A percentile compares a stretch with the other conserved stretches of the same genome.
phyloP scores from a whole-genome alignment of 106 monocot genomes.

The Triglochin maritima region DNA sequence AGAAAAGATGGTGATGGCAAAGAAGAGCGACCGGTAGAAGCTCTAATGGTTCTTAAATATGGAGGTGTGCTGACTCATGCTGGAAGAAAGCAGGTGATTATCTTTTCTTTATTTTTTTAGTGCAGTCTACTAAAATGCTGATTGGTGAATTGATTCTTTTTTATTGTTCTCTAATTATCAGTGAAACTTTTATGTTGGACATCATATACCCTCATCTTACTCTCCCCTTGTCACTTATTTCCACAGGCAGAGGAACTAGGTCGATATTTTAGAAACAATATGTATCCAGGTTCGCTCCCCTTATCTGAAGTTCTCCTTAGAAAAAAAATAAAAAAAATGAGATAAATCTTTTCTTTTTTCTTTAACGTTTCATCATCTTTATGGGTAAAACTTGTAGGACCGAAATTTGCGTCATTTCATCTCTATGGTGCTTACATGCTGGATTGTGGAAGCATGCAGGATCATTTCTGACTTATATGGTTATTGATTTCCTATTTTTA shows the following conservation, averaged over 20 bases:
- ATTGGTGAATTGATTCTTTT: too few relatives aligned
- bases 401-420: too few relatives aligned
- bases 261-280: slow-evolving; percentile 91
- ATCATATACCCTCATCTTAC: not conserved
- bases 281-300: slow-evolving; percentile 75
- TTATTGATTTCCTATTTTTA: too few relatives aligned
- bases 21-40: slow-evolving; percentile 85
- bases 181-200: not conserved
- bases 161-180: too few relatives aligned
- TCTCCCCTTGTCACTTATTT: not conserved
- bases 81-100: slow-evolving; percentile 87
- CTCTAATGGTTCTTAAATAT: slow-evolving; percentile 98
- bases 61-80: slow-evolving; percentile 99
- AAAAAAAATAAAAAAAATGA: too few relatives aligned
- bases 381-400: too few relatives aligned
- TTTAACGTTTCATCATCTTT: too few relatives aligned
- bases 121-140: not conserved
- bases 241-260: slow-evolving; percentile 91
- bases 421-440: too few relatives aligned
- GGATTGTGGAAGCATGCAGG: too few relatives aligned
- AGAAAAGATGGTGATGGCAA: slow-evolving; percentile 67
- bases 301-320: too few relatives aligned
- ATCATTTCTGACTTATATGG: too few relatives aligned
- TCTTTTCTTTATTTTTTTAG: not conserved
- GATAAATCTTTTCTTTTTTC: too few relatives aligned